Base-by-base conservation (phyloP, 768 basidiomycete genomes). In the Mycena alexandri region DNA sequence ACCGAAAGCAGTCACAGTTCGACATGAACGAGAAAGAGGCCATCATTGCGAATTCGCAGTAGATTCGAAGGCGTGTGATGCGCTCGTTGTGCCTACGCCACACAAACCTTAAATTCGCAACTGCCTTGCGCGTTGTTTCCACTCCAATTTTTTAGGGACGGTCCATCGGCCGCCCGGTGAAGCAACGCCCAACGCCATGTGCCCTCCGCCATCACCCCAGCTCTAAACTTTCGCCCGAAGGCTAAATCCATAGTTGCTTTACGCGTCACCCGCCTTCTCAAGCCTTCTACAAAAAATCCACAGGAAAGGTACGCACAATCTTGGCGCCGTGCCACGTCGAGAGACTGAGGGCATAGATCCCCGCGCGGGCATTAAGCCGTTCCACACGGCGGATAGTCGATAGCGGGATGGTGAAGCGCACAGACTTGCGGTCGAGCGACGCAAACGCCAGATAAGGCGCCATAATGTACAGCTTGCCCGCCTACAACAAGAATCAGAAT, bases 291-390 rank as follows among this genome's bases (percentile, higher is more conserved):
- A 13, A n/a, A 34, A 10, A 46, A 17, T 53, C 43, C 42, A 44
- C 47, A 16, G 21, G 52, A 61, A 21, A 70, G 46, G 19, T 43
- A 83, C 90, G 71, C 73, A 97, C 96, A 72, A 98, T 93, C 82
- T 97, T 93, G 83, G 93, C 88, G 41, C 94, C 91, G 77, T 99
- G 95, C 94, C 96, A 98, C 57, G 93, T 89, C n/a, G 90, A 87
- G 21, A 99, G 81, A 73, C 95, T 96, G 34, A 99, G 86, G n/a
- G 97, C 96, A 76, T 98, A 98, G 42, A 98, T 92, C 7, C 98
- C 98, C 33, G 95, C 93, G 16, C 95, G 89, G 13, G 95, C 92
- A 77, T 97, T 98, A 58, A 98, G 85, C 53, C 95, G 84, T 80
- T 99, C 98, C 22, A 99, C 98, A 61, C 98, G 84, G 57, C 98